Evolutionary conservation across 2,329 filamentous ascomycete species (phyloP), one percentile per base, ranked within the genome.

Genomic region (Cordyceps farinosa): DNA sequence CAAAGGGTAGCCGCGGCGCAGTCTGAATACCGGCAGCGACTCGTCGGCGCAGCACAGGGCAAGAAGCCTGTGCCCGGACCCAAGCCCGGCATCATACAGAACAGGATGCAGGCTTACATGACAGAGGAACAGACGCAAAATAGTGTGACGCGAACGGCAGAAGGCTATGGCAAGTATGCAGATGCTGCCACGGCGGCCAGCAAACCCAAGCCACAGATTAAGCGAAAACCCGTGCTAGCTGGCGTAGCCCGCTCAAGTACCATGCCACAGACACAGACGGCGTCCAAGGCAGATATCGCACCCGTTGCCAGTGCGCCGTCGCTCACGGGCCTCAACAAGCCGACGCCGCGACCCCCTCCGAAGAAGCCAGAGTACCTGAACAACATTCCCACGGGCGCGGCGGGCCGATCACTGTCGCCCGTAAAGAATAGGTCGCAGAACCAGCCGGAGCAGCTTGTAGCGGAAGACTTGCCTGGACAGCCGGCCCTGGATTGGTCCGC

Each of bases 111-210:
- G 77, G 91, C 86, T 56, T 80, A 98, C 56, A 79, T 99, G 17
- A 88, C 88, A 65, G 93, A 97, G 70, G 91, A 89, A 47, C 86
- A 87, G 69, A 87, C 82, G 67, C 77, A 81, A 1, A 73, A 82
- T 1, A 77, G 79, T 15, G 83, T 85, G 34, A 87, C 88, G 15
- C 77, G 81, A 56, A 97, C 92, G 0, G 93, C 93, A 1, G 88
- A 93, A 67, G 94, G 94, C 0, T 98, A 98, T 73, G 95, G 95
- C 8, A 88, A 88, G 65, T 97, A 90, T 74, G 92, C 93, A 27
- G 90, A 88, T 66, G 75, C 76, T 3, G 74, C 77, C 5, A 69
- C 74, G 17, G 69, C 72, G 4, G 70, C 73, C n/a, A 75, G 66
- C 66, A 77, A 74, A 57, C 48, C 70, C 9, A 77, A 78, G 27